Conservation (phyloP, 768 basidiomycete species). For the Hebeloma cylindrosporum region DNA sequence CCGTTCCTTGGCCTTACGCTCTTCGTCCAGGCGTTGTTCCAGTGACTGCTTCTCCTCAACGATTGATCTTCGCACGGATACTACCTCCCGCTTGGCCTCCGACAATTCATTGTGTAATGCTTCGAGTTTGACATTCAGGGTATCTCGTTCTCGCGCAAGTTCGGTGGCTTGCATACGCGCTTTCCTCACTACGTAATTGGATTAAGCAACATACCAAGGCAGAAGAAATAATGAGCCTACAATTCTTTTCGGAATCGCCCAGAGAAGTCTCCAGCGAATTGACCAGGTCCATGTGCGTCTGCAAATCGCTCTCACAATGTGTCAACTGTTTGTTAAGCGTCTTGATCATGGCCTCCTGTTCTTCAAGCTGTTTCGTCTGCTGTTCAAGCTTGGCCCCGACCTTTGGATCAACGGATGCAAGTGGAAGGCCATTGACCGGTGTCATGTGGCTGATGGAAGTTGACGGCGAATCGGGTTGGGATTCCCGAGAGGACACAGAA, state of each 20-base stretch:
- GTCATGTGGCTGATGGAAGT: constrained; percentile 57
- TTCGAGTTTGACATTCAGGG: constrained; percentile 62
- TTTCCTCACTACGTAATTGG: constrained; percentile 67
- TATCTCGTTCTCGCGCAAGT: constrained; percentile 82
- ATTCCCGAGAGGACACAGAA: constrained; percentile 67
- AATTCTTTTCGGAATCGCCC: constrained; percentile 90
- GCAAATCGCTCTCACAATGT: constrained; percentile 91
- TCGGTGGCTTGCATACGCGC: constrained; percentile 93
- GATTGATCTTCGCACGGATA: constrained; percentile 71
- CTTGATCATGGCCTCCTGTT: constrained; percentile 90
- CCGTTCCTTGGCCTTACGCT: constrained; percentile 86
- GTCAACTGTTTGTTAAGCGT: constrained; percentile 90
- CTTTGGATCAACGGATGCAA: constrained; percentile 57
- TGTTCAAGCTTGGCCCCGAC: constrained; percentile 60
- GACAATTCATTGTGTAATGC: constrained; percentile 69
- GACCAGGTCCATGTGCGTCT: constrained; percentile 90
- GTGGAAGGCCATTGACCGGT: constrained; percentile 40
- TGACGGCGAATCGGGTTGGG: constrained; percentile 64
- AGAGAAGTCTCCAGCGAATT: constrained; percentile 81
- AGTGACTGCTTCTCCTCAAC: constrained; percentile 88
- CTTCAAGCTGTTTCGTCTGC: constrained; percentile 72
- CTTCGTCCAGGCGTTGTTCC: constrained; percentile 81
- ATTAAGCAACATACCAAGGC: constrained; percentile 7
- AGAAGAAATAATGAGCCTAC: constrained; percentile 47
- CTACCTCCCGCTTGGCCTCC: constrained; percentile 80